phyloP scores from a whole-genome alignment of 768 basidiomycete genomes.

The Agaricus blazei region DNA sequence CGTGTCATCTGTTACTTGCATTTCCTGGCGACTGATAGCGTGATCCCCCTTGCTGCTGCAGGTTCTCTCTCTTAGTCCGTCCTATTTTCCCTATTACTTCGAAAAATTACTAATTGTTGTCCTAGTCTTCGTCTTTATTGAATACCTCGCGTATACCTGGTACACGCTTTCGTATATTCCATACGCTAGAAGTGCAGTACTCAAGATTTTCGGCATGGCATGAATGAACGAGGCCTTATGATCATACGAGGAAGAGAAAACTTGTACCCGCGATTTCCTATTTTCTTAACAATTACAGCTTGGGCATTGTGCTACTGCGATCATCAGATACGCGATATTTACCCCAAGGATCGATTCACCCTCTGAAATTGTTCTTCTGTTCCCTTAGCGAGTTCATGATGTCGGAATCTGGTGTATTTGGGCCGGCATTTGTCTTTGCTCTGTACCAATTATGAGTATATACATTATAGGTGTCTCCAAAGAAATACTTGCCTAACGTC shows the following conservation, averaged over 20 bases:
- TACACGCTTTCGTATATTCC: slow-evolving; percentile 87
- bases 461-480: background rate
- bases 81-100: background rate
- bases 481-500: slow-evolving; percentile 52
- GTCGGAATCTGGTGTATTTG: slow-evolving; percentile 39
- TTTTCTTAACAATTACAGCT: background rate
- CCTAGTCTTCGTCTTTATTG: slow-evolving; percentile 84
- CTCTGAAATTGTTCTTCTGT: slow-evolving; percentile 80
- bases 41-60: slow-evolving; percentile 18
- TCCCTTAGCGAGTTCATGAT: slow-evolving; percentile 75
- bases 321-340: background rate
- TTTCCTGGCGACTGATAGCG: background rate
- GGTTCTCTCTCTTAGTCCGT: slow-evolving; percentile 67
- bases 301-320: background rate
- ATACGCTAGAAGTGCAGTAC: slow-evolving; percentile 74
- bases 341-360: slow-evolving; percentile 30
- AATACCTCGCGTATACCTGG: slow-evolving; percentile 91
- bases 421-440: slow-evolving; percentile 36
- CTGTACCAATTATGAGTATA: slow-evolving; percentile 29
- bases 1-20: slow-evolving; percentile 20
- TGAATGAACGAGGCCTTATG: slow-evolving; percentile 12
- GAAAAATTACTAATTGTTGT: background rate
- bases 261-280: background rate
- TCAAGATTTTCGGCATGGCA: slow-evolving; percentile 54
- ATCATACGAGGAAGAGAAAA: background rate